Base-by-base conservation (phyloP, 306 rosid species). In the Cucumis cinereus region DNA sequence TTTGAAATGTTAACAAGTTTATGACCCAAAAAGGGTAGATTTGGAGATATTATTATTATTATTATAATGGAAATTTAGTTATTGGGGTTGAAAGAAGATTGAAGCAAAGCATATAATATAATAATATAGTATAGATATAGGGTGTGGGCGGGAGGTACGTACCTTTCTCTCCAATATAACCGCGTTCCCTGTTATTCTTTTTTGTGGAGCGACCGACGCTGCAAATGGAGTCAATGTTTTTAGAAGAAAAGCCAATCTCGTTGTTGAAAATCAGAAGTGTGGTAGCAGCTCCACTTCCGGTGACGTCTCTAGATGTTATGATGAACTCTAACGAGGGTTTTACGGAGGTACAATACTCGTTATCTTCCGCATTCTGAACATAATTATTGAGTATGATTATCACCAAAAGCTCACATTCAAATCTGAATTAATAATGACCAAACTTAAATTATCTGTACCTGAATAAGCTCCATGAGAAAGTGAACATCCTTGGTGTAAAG, bases 141-240 rank as follows among this genome's bases (percentile, higher is more conserved):
- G 40, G 40, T 30, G 40, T 36, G 40, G 40, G 0, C 4, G 35
- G 4, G 35, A 30, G 35, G 35, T 36, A 7, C 1, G 20, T 16
- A 90, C 96, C 96, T 89, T 92, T 92, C 76, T 92, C 98, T 30
- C 98, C 98, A 7, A 92, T 92, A 84, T 89, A 92, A 26, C 94
- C 96, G 4, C 82, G 76, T 59, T 83, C 83, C 41, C 96, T 79
- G 82, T 82, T 77, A 80, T 87, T 88, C 79, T 86, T 87, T 85
- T 92, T 92, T 13, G 96, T 92, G 58, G 98, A 92, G 10, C 88
- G 78, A 57, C 96, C 98, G 47, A 92, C 85, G 53, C 98, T 85
- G 72, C 98, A 92, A 64, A 92, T 87, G 68, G 96, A 92, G 1
- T 87, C 92, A 0, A 92, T 86, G 76, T 92, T 90, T 55, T 35